Percentiles rank a stretch among this genome's conserved stretches.
Evolutionary conservation across 108 stramenopile genomes (phyloP).

Genomic region (Mayamaea pseudoterrestris): DNA sequence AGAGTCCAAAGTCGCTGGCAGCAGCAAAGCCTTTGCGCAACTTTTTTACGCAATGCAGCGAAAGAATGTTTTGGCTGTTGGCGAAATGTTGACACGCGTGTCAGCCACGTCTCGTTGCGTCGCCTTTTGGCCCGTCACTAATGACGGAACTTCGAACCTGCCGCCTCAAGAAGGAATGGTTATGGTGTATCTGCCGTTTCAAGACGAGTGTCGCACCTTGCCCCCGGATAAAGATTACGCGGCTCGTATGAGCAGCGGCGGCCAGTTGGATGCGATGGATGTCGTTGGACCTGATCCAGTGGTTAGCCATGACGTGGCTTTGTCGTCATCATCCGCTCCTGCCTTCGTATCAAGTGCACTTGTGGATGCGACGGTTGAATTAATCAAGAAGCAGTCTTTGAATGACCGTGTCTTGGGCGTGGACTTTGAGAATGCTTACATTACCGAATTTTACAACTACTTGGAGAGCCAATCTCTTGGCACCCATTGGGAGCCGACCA

Average conservation of each 20-base stretch:
- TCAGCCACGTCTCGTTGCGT: conserved; percentile 37
- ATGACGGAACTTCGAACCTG: background rate
- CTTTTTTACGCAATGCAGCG: conserved; percentile 51
- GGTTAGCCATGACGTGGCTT: conserved; percentile 2
- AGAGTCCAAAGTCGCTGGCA: conserved; percentile 32
- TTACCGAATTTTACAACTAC: conserved; percentile 51
- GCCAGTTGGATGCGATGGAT: background rate
- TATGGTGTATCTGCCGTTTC: conserved; percentile 44
- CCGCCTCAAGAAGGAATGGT: conserved; percentile 26
- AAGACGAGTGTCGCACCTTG: conserved; percentile 39
- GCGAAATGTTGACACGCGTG: conserved; percentile 41
- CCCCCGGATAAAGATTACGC: conserved; percentile 14
- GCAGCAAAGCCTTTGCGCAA: conserved; percentile 36
- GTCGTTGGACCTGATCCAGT: conserved; percentile 5
- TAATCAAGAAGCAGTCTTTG: conserved; percentile 30
- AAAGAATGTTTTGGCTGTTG: conserved; percentile 57
- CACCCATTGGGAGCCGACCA: conserved; percentile 9
- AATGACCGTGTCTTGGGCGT: conserved; percentile 22
- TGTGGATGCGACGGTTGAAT: conserved; percentile 39
- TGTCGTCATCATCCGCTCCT: background rate
- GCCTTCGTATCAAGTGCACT: too few relatives aligned
- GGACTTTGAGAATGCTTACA: conserved; percentile 54
- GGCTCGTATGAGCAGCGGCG: background rate
- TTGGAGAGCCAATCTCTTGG: conserved; percentile 50
- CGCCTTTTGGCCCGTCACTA: conserved; percentile 37